Conservation (phyloP, 768 basidiomycete species). For the Boletus vinaceobasis region DNA sequence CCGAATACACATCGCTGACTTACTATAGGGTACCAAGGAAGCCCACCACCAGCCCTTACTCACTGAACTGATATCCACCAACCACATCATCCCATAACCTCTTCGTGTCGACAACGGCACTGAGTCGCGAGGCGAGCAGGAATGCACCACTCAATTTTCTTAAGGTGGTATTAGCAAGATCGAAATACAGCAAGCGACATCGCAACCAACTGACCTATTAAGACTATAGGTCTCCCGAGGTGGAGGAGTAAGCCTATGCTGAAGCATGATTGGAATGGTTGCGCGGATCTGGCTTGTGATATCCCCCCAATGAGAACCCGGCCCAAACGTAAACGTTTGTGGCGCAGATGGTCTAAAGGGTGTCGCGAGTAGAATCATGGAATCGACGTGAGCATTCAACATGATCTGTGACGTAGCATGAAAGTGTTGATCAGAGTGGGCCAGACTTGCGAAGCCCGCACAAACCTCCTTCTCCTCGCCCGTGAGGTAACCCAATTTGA, state of each 20-base stretch:
- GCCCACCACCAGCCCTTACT: neutral
- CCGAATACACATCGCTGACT: neutral
- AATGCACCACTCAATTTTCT: conserved; percentile 82
- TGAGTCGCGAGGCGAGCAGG: conserved; percentile 70
- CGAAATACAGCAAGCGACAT: neutral
- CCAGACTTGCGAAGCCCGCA: neutral
- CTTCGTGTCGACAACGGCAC: conserved; percentile 70
- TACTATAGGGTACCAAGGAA: neutral
- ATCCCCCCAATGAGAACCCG: conserved; percentile 56
- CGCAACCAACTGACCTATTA: conserved; percentile 59
- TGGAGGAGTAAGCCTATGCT: conserved; percentile 84
- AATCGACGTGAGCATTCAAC: conserved; percentile 81
- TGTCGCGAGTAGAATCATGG: conserved; percentile 79
- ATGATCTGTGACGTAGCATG: conserved; percentile 46
- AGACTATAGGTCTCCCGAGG: conserved; percentile 93
- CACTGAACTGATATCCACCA: conserved; percentile 16
- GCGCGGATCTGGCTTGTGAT: conserved; percentile 76
- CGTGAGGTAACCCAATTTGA: conserved; percentile 85
- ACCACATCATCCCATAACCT: conserved; percentile 73
- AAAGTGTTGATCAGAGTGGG: neutral
- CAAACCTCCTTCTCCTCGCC: conserved; percentile 79
- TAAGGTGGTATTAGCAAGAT: neutral
- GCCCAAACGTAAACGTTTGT: conserved; percentile 81
- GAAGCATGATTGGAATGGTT: conserved; percentile 87
- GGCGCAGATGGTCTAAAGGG: conserved; percentile 69